A percentile compares a stretch with the other conserved stretches of the same genome.
These are phyloP conservation scores for Fraxinus nigra DNA, from an alignment of 305 asterid species.

Conservation along the genomic window DNA sequence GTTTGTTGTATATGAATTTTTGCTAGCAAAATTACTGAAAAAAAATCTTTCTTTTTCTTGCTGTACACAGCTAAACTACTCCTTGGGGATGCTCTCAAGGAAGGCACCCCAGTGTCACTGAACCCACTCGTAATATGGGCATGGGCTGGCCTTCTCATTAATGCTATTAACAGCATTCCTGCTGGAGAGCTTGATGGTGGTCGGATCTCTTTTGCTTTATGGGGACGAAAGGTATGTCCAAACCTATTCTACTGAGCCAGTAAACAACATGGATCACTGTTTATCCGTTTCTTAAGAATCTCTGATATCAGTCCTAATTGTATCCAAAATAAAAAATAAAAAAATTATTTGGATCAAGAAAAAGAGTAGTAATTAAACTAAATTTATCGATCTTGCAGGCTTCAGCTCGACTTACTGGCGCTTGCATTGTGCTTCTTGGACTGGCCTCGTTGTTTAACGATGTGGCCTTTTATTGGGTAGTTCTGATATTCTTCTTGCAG, in stretches of 20 bases:
- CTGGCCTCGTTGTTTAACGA: conserved; percentile 69
- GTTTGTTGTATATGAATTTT: neutral
- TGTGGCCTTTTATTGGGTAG: conserved; percentile 93
- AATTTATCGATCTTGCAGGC: conserved; percentile 44
- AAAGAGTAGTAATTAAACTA: neutral
- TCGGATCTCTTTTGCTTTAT: conserved; percentile 78
- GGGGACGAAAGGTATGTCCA: conserved; percentile 88
- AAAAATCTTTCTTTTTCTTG: conserved; percentile 10
- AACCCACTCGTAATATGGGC: conserved; percentile 93
- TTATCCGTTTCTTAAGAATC: neutral
- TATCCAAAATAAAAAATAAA: neutral
- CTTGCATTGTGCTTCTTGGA: conserved; percentile 78
- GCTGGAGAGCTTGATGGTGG: conserved; percentile 99
- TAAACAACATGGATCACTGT: neutral
- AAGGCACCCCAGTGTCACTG: conserved; percentile 71
- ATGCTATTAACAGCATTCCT: conserved; percentile 93
- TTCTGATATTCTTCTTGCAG: conserved; percentile 83
- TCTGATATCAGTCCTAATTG: neutral
- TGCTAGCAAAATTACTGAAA: conserved; percentile 9
- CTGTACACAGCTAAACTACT: conserved; percentile 75
- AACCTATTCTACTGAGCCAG: neutral
- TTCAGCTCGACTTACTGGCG: conserved; percentile 61
- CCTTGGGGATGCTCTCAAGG: conserved; percentile 87
- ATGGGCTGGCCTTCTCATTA: conserved; percentile 91
- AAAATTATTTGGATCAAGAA: neutral